Evolutionary conservation across 192 early-diverging fungal species (phyloP).

Genomic region (Piromyces finnis): DNA sequence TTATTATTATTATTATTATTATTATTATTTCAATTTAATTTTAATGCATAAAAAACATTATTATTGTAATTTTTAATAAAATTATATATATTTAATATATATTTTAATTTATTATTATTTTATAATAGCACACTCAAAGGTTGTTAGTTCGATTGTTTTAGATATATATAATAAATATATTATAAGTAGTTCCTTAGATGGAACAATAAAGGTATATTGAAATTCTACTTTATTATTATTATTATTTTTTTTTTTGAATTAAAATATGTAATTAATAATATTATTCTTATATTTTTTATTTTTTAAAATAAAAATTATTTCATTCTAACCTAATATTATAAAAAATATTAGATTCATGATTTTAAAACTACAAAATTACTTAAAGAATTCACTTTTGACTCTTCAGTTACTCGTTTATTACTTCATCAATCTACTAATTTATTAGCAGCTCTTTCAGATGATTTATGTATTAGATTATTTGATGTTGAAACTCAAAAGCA

Average conservation of each 20-base stretch:
- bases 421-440: slow-evolving; percentile 57
- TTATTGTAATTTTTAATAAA: too few species aligned
- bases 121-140: slow-evolving; percentile 54
- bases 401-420: slow-evolving; percentile 37
- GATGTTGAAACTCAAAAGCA: slow-evolving; percentile 64
- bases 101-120: too few species aligned
- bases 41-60: too few species aligned
- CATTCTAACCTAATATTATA: not conserved
- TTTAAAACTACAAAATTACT: slow-evolving; percentile 45
- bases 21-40: too few species aligned
- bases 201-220: slow-evolving; percentile 53
- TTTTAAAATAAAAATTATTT: too few species aligned
- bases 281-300: too few species aligned
- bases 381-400: slow-evolving; percentile 42
- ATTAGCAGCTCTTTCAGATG: slow-evolving; percentile 69
- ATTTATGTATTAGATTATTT: slow-evolving; percentile 69
- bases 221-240: not conserved
- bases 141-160: slow-evolving; percentile 58
- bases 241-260: too few species aligned
- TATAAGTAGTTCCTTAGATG: slow-evolving; percentile 66
- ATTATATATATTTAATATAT: too few species aligned
- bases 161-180: slow-evolving; percentile 54
- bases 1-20: too few species aligned
- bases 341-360: slow-evolving; percentile 57
- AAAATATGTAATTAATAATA: too few species aligned